Percentiles rank a stretch among this genome's conserved stretches.
Evolutionary conservation across 345 rosid species (phyloP).

Genomic region (Microcos paniculata): DNA sequence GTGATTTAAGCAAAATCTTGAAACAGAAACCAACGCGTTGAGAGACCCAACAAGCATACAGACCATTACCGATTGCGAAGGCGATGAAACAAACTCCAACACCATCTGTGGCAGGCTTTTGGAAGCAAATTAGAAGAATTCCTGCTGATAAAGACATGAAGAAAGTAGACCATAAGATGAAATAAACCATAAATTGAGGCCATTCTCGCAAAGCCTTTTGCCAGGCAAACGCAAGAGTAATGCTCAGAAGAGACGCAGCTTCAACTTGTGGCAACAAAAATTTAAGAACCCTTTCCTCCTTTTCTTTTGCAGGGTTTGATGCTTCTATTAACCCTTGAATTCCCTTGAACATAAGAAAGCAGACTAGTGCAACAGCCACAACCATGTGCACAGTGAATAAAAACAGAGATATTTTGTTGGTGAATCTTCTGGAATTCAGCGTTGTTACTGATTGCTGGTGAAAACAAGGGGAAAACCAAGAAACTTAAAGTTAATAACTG

Average conservation of each 20-base stretch:
- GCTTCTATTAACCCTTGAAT: conserved; percentile 71
- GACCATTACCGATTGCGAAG: conserved; percentile 80
- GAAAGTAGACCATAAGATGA: conserved; percentile 82
- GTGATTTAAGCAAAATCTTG: conserved; percentile 56
- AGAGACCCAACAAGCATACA: conserved; percentile 90
- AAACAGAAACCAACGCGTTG: conserved; percentile 61
- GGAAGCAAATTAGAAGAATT: conserved; percentile 89
- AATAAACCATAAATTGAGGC: conserved; percentile 85
- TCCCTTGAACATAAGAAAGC: conserved; percentile 85
- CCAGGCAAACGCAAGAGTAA: conserved; percentile 82
- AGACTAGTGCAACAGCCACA: conserved; percentile 59
- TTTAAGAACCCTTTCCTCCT: conserved; percentile 58
- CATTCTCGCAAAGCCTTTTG: conserved; percentile 73
- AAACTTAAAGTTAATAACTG: conserved; percentile 6
- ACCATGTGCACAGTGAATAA: conserved; percentile 70
- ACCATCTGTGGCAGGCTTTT: conserved; percentile 76
- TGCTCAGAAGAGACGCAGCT: conserved; percentile 77
- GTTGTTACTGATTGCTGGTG: conserved; percentile 55
- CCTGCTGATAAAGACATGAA: conserved; percentile 77
- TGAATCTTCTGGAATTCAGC: conserved; percentile 76
- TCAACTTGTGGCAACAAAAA: conserved; percentile 85
- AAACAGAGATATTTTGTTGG: conserved; percentile 71
- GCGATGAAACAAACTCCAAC: conserved; percentile 75
- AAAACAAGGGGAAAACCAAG: neutral
- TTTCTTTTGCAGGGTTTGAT: conserved; percentile 43